These are phyloP conservation scores for Nakaseomyces nivariensis DNA, from an alignment of 1,139 yeast genomes.

Conservation along the genomic window DNA sequence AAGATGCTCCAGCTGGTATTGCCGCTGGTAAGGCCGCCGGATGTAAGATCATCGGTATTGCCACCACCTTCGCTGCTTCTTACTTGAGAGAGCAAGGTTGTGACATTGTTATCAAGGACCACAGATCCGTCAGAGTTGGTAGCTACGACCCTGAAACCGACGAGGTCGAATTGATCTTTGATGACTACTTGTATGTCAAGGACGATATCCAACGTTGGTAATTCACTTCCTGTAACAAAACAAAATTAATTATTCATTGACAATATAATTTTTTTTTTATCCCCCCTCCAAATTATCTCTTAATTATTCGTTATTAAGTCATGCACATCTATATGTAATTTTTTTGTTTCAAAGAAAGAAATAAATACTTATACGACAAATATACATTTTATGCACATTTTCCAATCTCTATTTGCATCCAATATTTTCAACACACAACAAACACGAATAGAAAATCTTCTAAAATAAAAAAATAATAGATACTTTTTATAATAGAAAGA, in stretches of 20 bases:
- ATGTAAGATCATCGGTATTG: constrained; percentile 74
- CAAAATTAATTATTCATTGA: background rate
- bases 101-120: constrained; percentile 68
- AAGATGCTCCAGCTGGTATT: constrained; percentile 41
- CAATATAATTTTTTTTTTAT: background rate
- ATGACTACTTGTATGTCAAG: constrained; percentile 32
- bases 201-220: constrained; percentile 30
- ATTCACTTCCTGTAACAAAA: background rate
- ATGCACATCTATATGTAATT: too few relatives aligned
- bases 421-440: too few relatives aligned
- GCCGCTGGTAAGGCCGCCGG: constrained; percentile 81
- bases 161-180: constrained; percentile 30
- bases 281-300: too few relatives aligned
- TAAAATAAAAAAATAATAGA: too few relatives aligned
- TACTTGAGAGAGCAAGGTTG: constrained; percentile 70
- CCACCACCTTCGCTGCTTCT: constrained; percentile 66
- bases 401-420: too few relatives aligned
- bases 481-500: too few relatives aligned
- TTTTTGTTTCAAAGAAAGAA: too few relatives aligned
- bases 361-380: background rate
- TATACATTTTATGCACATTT: background rate
- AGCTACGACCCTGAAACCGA: constrained; percentile 31
- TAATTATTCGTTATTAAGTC: too few relatives aligned
- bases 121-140: constrained; percentile 40
- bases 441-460: too few relatives aligned